Evolutionary conservation across 73 alveolate species (phyloP).

Genomic region (Paramecium sexaurelia): DNA sequence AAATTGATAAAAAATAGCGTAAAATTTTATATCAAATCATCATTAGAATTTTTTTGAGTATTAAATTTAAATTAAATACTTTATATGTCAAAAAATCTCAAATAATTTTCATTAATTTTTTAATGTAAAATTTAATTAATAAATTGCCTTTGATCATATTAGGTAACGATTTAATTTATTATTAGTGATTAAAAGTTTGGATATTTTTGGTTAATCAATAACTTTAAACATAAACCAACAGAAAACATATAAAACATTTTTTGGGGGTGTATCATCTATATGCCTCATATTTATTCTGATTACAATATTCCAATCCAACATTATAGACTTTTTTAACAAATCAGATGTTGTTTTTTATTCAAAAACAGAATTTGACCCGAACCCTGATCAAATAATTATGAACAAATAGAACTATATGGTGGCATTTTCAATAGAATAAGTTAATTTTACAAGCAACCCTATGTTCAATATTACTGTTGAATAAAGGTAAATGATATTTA

Average conservation of each 20-base stretch:
- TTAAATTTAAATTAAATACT: no score
- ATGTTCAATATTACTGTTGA: neutral
- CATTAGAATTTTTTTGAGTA: no score
- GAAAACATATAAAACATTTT: neutral
- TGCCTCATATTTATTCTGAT: neutral
- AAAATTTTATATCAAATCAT: no score
- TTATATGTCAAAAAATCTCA: no score
- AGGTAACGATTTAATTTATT: neutral
- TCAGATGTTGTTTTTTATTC: neutral
- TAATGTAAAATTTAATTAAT: neutral
- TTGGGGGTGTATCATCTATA: neutral
- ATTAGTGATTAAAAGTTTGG: neutral
- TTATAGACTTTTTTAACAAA: neutral
- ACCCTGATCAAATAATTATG: neutral
- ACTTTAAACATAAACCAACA: neutral
- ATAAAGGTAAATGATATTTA: neutral
- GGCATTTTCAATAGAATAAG: neutral
- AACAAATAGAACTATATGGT: neutral
- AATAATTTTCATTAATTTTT: no score
- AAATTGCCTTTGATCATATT: neutral
- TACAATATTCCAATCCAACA: neutral
- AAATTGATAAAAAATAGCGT: no score
- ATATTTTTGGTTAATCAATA: slow-evolving; percentile 8
- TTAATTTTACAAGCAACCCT: neutral
- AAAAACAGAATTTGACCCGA: neutral